Base-by-base conservation (phyloP, 2,329 filamentous ascomycete genomes). In the Fusarium sterilihyphosum region DNA sequence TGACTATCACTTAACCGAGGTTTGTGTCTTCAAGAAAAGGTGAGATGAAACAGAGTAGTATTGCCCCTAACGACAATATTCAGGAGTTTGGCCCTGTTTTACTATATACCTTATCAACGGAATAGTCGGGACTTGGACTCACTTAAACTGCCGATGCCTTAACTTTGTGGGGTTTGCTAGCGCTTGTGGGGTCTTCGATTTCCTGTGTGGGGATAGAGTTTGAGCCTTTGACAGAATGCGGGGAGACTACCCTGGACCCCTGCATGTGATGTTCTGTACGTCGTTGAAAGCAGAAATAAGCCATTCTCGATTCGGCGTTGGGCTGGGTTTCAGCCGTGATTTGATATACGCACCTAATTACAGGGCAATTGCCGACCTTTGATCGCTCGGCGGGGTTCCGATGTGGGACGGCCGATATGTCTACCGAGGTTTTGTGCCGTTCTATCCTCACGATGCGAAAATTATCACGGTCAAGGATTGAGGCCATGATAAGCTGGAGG, bases 401-500 rank as follows among this genome's bases (percentile, higher is more conserved):
- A 57, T 57, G 54, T 57, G 54, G 54, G 54, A 57, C 22, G 13
- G 22, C 22, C 12, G 37, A 57, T 46, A 26, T 24, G 14, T 24
- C 38, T 46, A 46, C 54, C 54, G 38, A 57, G 54, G 26, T 46
- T 33, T 46, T 12, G 4, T 8, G 10, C 14, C 22, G 8, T 40
- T 41, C 1, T 14, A n/a, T n/a, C 8, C 38, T 29, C 5, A 18
- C 1, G 1, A 18, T 10, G 24, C 52, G 20, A 56, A 41, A n/a
- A 29, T 8, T 7, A 6, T 8, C 0, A 2, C 17, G 1, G 18
- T 4, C 12, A 5, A 24, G 22, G 12, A 4, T 20, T 16, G 4
- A 20, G 2, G 6, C 14, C 0, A n/a, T 37, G 1, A 18, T 8
- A 6, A 3, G 0, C 3, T 4, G 8, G 24, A n/a, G 5, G 52